Base-by-base conservation (phyloP, 2,329 filamentous ascomycete species). In the Orbilia ellipsospora region DNA sequence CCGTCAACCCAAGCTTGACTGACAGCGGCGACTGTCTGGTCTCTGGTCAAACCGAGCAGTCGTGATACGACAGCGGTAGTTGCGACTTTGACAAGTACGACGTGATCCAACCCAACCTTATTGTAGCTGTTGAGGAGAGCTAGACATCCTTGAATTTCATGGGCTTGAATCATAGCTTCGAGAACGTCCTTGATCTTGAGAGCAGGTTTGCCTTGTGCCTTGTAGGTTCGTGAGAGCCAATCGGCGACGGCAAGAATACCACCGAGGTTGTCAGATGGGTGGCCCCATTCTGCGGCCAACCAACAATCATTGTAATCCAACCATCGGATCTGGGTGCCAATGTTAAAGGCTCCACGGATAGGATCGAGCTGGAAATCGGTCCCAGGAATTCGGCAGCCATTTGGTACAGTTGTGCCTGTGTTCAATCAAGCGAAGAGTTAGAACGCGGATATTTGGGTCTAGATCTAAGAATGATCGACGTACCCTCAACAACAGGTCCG, bases 271-370 rank as follows among this genome's bases (percentile, higher is more conserved):
- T 99, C 95, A 3, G 94, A 97, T 77, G 95, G 95, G 84, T 99
- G 95, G 73, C 95, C 95, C 95, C 95, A 99, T 86, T 99, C 95
- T 68, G 95, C 95, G 52, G 94, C 95, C 78, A 98, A 87, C 95
- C 94, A 99, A 89, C 95, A 98, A 88, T 99, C 95, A 84, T 99
- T 99, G 88, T 98, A 99, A 86, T 99, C 95, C 81, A 99, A 89
- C 95, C 95, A 99, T 82, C 95, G 89, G 85, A 99, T 97, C 90
- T 97, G 96, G 81, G 95, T 92, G 80, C 95, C 95, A 80, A 99
- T 98, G 87, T 98, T 98, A 89, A 99, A 98, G 78, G 95, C 95
- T 77, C 91, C 95, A 81, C 94, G 94, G 82, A 98, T 90, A 45
- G 95, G 95, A 83, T 98, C 95, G 80, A 99, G 90, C 84, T 96